A percentile compares a stretch with the other conserved stretches of the same genome.
Conservation (phyloP, 2,329 filamentous ascomycete genomes). For the Macrophomina phaseolina region DNA sequence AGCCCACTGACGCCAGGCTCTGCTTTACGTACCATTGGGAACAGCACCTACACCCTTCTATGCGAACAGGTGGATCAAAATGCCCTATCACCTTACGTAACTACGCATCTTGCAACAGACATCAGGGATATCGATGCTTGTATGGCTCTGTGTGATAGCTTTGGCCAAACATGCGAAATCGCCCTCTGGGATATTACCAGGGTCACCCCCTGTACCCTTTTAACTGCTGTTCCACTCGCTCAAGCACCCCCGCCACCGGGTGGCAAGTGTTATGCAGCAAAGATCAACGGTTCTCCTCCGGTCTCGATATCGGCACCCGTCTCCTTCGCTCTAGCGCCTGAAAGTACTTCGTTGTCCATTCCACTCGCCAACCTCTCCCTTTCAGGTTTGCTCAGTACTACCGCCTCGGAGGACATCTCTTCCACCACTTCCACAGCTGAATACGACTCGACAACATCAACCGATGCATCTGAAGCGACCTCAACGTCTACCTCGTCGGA, state of each 20-base stretch:
- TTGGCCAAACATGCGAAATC: slow-evolving; percentile 1
- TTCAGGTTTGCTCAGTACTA: background rate
- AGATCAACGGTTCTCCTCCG: background rate
- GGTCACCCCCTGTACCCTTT: slow-evolving; percentile 1
- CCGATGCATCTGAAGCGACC: background rate
- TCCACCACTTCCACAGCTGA: background rate
- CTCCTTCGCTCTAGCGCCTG: background rate
- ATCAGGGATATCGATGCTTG: slow-evolving; percentile 12
- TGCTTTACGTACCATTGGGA: background rate
- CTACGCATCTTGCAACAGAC: background rate
- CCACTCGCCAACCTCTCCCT: background rate
- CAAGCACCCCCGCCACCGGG: background rate
- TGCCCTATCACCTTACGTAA: background rate
- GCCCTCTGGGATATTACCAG: slow-evolving; percentile 7
- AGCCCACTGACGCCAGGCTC: background rate
- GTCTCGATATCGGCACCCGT: background rate
- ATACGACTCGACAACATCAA: background rate
- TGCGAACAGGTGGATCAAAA: background rate
- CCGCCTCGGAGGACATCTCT: background rate
- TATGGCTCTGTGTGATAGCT: slow-evolving; percentile 1
- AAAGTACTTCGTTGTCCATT: background rate
- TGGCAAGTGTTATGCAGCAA: slow-evolving; percentile 10
- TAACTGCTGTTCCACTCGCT: background rate
- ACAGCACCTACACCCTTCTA: slow-evolving; percentile 3
- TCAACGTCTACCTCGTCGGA: background rate